Conservation (phyloP, 805 yeast species). For the Maudiozyma saulgeensis region DNA sequence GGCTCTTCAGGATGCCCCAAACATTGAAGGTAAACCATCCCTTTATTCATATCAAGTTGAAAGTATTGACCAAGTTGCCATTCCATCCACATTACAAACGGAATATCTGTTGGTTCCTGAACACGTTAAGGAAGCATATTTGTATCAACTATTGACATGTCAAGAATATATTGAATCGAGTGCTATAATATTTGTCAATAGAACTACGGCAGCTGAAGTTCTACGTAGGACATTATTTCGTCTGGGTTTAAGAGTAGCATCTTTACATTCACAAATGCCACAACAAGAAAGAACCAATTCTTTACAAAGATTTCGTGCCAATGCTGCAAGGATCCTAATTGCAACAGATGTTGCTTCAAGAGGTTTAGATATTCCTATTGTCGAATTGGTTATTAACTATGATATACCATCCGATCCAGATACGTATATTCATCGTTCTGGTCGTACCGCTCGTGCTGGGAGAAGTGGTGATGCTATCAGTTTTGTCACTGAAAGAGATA, state of each 20-base stretch:
- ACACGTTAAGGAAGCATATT: conserved; percentile 81
- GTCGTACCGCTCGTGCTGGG: conserved; percentile 99
- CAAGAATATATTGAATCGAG: conserved; percentile 56
- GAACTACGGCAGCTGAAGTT: conserved; percentile 84
- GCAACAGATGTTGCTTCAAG: conserved; percentile 97
- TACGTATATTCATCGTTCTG: conserved; percentile 92
- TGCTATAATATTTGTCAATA: conserved; percentile 82
- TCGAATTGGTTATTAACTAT: conserved; percentile 79
- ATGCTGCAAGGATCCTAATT: conserved; percentile 83
- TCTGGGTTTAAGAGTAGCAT: conserved; percentile 72
- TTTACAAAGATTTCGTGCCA: conserved; percentile 84
- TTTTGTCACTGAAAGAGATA: conserved; percentile 78
- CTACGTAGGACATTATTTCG: conserved; percentile 65
- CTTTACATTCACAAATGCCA: conserved; percentile 90
- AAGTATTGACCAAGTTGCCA: conserved; percentile 57
- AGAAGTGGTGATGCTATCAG: conserved; percentile 76
- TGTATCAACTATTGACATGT: conserved; percentile 56
- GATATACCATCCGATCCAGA: conserved; percentile 96
- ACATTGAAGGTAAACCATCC: conserved; percentile 43
- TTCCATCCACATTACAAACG: conserved; percentile 63
- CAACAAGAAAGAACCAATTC: conserved; percentile 88
- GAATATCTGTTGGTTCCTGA: conserved; percentile 72
- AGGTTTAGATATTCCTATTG: conserved; percentile 93
- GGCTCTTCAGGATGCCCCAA: conserved; percentile 44
- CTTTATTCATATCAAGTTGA: conserved; percentile 30